phyloP scores from a whole-genome alignment of 2,329 filamentous ascomycete genomes.

The Sporothrix euskadiensis region DNA sequence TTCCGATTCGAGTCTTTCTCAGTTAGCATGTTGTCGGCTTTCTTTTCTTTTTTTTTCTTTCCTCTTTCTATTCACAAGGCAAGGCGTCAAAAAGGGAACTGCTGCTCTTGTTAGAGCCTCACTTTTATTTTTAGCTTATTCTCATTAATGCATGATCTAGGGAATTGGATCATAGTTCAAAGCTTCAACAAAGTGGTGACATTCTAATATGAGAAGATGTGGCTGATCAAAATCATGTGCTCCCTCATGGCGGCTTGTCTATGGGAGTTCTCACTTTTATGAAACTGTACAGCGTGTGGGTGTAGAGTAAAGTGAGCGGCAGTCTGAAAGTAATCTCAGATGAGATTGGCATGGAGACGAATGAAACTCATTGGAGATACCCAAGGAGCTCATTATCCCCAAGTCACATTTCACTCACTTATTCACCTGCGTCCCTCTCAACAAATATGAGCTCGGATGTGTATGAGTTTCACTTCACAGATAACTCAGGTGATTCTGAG shows the following conservation, averaged over 20 bases:
- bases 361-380: background rate
- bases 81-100: constrained; percentile 27
- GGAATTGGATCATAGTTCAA: background rate
- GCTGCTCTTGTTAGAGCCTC: background rate
- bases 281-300: background rate
- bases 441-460: background rate
- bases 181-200: background rate
- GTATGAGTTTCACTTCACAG: background rate
- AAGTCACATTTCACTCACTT: background rate
- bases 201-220: background rate
- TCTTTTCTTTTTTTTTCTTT: constrained; percentile 10
- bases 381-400: too few relatives aligned
- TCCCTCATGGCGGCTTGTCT: background rate
- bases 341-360: background rate
- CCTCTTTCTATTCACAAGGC: background rate
- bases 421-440: background rate
- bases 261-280: background rate
- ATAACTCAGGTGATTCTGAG: background rate
- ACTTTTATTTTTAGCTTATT: background rate
- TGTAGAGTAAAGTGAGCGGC: background rate
- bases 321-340: background rate
- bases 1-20: background rate
- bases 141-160: background rate
- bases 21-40: background rate
- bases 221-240: background rate